Percentiles rank a stretch among this genome's conserved stretches.
phyloP scores from a whole-genome alignment of 139 green algal genomes.

The Micractinium conductrix region DNA sequence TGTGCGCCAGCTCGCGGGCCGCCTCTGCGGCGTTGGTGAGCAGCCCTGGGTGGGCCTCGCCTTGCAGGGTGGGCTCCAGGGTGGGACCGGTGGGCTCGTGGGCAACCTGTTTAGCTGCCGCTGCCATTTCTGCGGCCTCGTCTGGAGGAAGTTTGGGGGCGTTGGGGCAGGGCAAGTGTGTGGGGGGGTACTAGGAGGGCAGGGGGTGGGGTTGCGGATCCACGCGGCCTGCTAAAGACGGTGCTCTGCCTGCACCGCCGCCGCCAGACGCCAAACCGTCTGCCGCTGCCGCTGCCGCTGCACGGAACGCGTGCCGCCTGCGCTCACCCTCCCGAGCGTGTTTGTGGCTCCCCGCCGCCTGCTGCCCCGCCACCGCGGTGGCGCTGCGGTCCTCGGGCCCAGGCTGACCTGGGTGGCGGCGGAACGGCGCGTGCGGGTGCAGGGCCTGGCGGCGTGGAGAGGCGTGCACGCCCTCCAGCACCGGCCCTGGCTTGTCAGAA shows the following conservation, averaged over 20 bases:
- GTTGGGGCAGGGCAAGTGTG: not conserved
- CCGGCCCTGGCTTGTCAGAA: not conserved
- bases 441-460: not conserved
- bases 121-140: not conserved
- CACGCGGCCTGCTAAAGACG: not conserved
- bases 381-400: not conserved
- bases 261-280: not conserved
- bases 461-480: constrained; percentile 21
- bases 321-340: not conserved
- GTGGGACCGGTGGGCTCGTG: not conserved
- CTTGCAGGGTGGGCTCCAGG: not conserved
- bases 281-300: not conserved
- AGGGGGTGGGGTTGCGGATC: not conserved
- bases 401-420: not conserved
- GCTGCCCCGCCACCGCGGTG: not conserved
- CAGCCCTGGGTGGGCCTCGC: not conserved
- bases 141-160: not conserved
- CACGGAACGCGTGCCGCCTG: not conserved
- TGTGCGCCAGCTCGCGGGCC: not conserved
- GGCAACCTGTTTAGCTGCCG: too few relatives aligned
- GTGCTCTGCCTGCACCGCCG: not conserved
- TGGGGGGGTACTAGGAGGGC: not conserved
- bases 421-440: not conserved
- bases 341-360: not conserved
- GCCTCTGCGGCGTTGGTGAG: not conserved